These are phyloP conservation scores for Penicillium sclerotiorum DNA, from an alignment of 2,329 filamentous ascomycete species.

Conservation along the genomic window DNA sequence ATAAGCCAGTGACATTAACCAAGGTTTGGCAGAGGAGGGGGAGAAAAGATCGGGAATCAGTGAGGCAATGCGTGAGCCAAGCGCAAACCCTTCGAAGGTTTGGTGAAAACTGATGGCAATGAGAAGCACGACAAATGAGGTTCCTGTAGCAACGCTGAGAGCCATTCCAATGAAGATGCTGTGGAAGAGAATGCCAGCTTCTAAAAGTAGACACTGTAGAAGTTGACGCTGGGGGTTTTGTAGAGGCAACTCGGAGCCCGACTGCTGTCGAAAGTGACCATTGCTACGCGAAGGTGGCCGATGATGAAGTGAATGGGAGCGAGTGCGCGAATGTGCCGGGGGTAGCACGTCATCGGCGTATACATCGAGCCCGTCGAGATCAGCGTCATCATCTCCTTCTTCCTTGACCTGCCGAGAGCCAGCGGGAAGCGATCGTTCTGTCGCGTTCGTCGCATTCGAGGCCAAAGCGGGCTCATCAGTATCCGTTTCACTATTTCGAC, in stretches of 20 bases:
- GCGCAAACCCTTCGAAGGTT: slow-evolving; percentile 83
- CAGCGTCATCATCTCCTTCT: slow-evolving; percentile 56
- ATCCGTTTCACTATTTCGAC: slow-evolving; percentile 8
- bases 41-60: slow-evolving; percentile 69
- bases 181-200: slow-evolving; percentile 83
- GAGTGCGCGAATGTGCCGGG: slow-evolving; percentile 16
- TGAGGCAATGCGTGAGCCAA: slow-evolving; percentile 81
- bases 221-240: slow-evolving; percentile 67
- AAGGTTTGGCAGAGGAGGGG: slow-evolving; percentile 72
- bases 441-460: slow-evolving; percentile 23
- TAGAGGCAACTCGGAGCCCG: slow-evolving; percentile 37
- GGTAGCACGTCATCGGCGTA: slow-evolving; percentile 29
- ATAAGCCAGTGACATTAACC: slow-evolving; percentile 66
- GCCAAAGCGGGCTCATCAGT: slow-evolving; percentile 11
- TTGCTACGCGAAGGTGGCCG: slow-evolving; percentile 12
- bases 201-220: slow-evolving; percentile 76
- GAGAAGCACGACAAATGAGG: slow-evolving; percentile 76
- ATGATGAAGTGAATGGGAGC: slow-evolving; percentile 13
- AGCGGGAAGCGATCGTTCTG: slow-evolving; percentile 17
- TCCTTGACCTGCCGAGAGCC: slow-evolving; percentile 49
- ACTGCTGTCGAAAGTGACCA: slow-evolving; percentile 25
- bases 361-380: slow-evolving; percentile 57
- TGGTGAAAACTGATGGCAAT: slow-evolving; percentile 83
- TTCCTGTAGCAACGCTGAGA: slow-evolving; percentile 76
- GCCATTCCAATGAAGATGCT: slow-evolving; percentile 87